Evolutionary conservation across 2,329 filamentous ascomycete genomes (phyloP).

Genomic region (Fusarium hostae): DNA sequence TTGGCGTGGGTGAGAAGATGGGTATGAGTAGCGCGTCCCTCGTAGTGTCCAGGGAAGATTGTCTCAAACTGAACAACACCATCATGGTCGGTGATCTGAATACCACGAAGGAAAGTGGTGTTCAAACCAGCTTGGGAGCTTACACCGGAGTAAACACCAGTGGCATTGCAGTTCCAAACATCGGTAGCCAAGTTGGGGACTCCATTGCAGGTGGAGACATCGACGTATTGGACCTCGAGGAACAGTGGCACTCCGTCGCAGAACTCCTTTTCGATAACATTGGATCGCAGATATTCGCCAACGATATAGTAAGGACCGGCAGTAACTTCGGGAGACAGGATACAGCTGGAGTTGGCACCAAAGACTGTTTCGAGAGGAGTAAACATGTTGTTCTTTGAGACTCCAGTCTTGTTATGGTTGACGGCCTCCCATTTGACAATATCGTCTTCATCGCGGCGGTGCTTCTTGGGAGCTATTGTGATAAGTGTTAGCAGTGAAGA

Average conservation of each 20-base stretch:
- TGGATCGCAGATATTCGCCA: slow-evolving; percentile 11
- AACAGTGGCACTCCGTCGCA: slow-evolving; percentile 7
- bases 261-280: slow-evolving; percentile 1
- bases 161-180: slow-evolving; percentile 17
- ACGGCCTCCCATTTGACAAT: slow-evolving; percentile 6
- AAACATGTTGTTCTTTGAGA: neutral
- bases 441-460: slow-evolving; percentile 1
- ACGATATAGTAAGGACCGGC: slow-evolving; percentile 3
- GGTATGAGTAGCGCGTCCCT: slow-evolving; percentile 1
- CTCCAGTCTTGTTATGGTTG: slow-evolving; percentile 8
- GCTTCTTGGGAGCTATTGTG: neutral
- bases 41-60: slow-evolving; percentile 7
- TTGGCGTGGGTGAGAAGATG: slow-evolving; percentile 10
- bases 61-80: slow-evolving; percentile 14
- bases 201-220: neutral
- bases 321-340: neutral
- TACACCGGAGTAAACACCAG: slow-evolving; percentile 5
- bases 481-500: accelerated
- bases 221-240: slow-evolving; percentile 18
- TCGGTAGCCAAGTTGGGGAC: slow-evolving; percentile 5
- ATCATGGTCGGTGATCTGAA: slow-evolving; percentile 9
- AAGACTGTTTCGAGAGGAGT: slow-evolving; percentile 5
- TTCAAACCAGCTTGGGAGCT: slow-evolving; percentile 5
- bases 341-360: slow-evolving; percentile 14
- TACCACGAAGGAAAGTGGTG: slow-evolving; percentile 12